Evolutionary conservation across 768 basidiomycete species (phyloP).

Genomic region (Pisolithus orientalis): DNA sequence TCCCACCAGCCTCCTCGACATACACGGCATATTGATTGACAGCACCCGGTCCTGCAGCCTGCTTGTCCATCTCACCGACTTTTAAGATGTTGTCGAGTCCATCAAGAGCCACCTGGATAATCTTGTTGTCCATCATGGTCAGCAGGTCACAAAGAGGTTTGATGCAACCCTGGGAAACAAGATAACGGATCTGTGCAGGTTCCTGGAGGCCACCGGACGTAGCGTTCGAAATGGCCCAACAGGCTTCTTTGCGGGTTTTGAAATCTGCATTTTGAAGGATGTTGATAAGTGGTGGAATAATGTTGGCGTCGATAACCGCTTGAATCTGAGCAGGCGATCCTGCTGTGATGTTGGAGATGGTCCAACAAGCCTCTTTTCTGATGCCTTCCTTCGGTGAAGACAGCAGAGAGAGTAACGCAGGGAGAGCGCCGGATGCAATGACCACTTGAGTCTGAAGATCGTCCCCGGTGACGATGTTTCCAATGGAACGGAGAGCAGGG

Average conservation of each 20-base stretch:
- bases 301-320: conserved; percentile 94
- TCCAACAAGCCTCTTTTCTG: conserved; percentile 99
- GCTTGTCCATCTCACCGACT: conserved; percentile 93
- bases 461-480: conserved; percentile 98
- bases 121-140: conserved; percentile 99
- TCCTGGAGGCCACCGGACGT: conserved; percentile 97
- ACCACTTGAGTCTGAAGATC: conserved; percentile 99
- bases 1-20: conserved; percentile 97
- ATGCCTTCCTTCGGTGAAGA: conserved; percentile 98
- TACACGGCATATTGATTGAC: conserved; percentile 90
- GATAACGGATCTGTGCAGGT: conserved; percentile 94
- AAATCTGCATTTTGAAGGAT: conserved; percentile 97
- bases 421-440: conserved; percentile 94
- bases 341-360: conserved; percentile 97
- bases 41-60: conserved; percentile 71
- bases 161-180: conserved; percentile 96
- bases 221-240: conserved; percentile 99
- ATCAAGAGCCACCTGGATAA: conserved; percentile 96
- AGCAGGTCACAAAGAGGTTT: conserved; percentile 96
- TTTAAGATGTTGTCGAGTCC: conserved; percentile 98
- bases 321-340: conserved; percentile 97
- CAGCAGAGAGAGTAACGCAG: conserved; percentile 86
- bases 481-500: conserved; percentile 95
- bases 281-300: conserved; percentile 97
- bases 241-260: conserved; percentile 99